These are phyloP conservation scores for Akebia trifoliata DNA, from an alignment of 164 flowering plant genomes.

Conservation along the genomic window DNA sequence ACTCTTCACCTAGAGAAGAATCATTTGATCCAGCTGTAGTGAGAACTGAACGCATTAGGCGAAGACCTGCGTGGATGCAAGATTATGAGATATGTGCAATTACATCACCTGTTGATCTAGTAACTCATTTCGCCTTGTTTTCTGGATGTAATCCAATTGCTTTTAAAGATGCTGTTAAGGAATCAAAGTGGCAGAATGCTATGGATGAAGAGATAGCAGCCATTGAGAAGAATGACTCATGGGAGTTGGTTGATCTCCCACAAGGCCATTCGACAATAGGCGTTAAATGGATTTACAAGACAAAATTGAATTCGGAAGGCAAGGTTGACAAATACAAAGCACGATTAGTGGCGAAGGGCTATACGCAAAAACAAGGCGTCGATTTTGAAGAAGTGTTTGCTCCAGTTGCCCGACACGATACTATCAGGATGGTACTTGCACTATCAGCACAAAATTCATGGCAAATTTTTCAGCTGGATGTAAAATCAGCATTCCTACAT, in stretches of 20 bases:
- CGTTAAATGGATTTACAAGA: conserved; percentile 12
- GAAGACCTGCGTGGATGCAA: background rate
- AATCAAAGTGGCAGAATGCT: conserved; percentile 4
- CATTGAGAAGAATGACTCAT: conserved; percentile 4
- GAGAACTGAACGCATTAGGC: background rate
- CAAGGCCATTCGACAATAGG: conserved; percentile 2
- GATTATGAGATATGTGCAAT: background rate
- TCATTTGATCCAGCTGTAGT: background rate
- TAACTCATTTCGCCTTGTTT: background rate
- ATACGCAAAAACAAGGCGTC: too few relatives aligned
- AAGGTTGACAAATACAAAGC: conserved; percentile 6
- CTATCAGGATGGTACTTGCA: background rate
- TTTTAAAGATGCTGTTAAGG: background rate
- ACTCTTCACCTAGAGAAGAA: too few relatives aligned
- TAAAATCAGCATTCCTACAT: background rate
- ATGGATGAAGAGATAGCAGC: conserved; percentile 8
- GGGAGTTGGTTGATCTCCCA: conserved; percentile 8
- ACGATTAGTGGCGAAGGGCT: background rate
- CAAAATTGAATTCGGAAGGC: conserved; percentile 4
- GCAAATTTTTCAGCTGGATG: conserved; percentile 6
- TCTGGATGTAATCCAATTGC: background rate
- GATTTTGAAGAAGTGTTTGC: too few relatives aligned
- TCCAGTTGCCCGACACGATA: too few relatives aligned
- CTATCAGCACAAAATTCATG: conserved; percentile 11
- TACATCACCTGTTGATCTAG: background rate